Evolutionary conservation across 257 asterid species (phyloP), one percentile per base, ranked within the genome.

Genomic region (Solanum pennellii): DNA sequence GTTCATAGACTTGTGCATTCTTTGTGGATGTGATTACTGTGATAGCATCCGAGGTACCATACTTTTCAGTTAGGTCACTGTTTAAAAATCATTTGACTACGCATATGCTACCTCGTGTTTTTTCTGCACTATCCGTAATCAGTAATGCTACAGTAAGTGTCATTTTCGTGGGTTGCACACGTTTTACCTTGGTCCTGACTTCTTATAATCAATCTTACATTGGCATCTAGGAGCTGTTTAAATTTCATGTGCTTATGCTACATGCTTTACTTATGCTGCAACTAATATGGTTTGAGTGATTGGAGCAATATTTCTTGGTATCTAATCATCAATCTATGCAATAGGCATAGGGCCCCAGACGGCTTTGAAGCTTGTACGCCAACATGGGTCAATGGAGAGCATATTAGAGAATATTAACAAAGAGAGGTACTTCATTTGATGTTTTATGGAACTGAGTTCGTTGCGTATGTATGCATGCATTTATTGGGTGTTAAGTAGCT

Each of bases 21-120:
- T 97, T 27, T 95, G 95, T 89, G 99, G 99, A 52, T 96, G 99
- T 77, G 99, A 97, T 93, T 97, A 97, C 82, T 97, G 99, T 86
- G 99, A 97, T 73, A 97, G 98, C 92, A 97, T 97, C 84, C 93
- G 94, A 92, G 99, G 99, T 97, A 92, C 89, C 65, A 33, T 12
- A 62, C 47, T 37, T 39, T n/a, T 71, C 71, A 11, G 10, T 75
- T 23, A 84, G 31, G 62, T 47, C 27, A 75, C 37, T 49, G 42
- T 89, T 76, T 49, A 52, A n/a, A 86, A 21, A 37, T 73, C 56
- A 82, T 82, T 82, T 31, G 20, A 29, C 21, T 56, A 56, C 20
- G 65, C 65, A 56, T 20, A 20, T 56, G 65, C 65, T 56, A 56
- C 65, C 65, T 56, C 25, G 25, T 56, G 65, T 56, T 77, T 44